Evolutionary conservation across 768 basidiomycete species (phyloP), one percentile per base, ranked within the genome.

Genomic region (Phylloporus sp.): DNA sequence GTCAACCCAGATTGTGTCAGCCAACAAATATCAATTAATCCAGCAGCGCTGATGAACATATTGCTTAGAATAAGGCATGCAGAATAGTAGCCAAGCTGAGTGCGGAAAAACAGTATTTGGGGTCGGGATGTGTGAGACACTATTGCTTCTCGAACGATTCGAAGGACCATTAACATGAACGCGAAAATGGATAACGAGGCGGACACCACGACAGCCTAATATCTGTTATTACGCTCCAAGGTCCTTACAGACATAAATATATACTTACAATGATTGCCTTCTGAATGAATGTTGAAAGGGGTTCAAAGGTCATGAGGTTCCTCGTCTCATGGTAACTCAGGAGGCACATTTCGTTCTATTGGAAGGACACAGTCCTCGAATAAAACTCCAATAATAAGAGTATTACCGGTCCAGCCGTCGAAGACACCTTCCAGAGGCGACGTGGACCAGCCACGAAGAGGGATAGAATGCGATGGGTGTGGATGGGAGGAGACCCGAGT

Each of bases 41-140:
- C 84, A 47, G 82, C 73, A 15, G 73, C 46, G 28, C 76, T 74
- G 50, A 70, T 79, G 61, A 83, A 69, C 47, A 80, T 68, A 63
- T 87, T 82, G 53, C 78, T 77, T 24, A 82, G 57, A 53, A 88
- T 71, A 50, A 90, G 72, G 59, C 80, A 86, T 34, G 72, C 75
- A n/a, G 79, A 77, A 63, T 87, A 88, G 45, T 79, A 76, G 1
- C 88, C 88, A 13, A 88, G 76, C 55, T 86, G 85, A 7, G 85
- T 86, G 50, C 78, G 76, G 66, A 89, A 86, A 66, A 88, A 87
- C 53, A 80, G 70, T 36, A 76, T 79, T 64, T 82, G 63, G 5
- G 59, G 50, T 42, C 70, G 68, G 27, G 54, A 48, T 16, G 74
- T 61, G 52, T 65, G 61, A 26, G 59, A 44, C 16, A 65, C 64